A percentile compares a stretch with the other conserved stretches of the same genome.
Evolutionary conservation across 2,329 filamentous ascomycete species (phyloP).

Genomic region (Trichoderma atroviride): DNA sequence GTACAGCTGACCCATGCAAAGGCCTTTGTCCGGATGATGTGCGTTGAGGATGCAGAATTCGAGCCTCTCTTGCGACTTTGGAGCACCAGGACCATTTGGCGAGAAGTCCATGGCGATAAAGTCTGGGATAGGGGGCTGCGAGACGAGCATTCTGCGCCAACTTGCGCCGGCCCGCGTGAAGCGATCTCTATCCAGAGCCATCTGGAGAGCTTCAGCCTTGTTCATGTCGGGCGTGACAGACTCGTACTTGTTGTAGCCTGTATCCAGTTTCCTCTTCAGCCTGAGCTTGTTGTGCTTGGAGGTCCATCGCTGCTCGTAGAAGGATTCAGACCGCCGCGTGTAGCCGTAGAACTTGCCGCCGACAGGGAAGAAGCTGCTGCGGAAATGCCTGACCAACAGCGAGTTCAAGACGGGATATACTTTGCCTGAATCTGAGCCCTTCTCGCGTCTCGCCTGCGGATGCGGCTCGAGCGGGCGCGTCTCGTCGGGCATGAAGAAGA

Average conservation of each 20-base stretch:
- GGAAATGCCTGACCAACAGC: conserved; percentile 1
- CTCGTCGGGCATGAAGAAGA: neutral
- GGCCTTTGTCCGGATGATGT: neutral
- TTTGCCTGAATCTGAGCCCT: neutral
- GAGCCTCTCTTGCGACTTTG: neutral
- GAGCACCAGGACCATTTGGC: neutral
- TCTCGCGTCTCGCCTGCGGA: neutral
- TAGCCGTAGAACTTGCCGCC: neutral
- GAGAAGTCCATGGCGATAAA: conserved; percentile 2
- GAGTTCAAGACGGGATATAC: neutral
- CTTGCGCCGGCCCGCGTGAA: conserved; percentile 12
- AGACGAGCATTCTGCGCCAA: conserved; percentile 12
- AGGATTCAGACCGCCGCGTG: conserved; percentile 8
- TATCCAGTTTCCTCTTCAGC: neutral
- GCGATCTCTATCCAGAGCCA: neutral
- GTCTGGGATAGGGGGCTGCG: conserved; percentile 7
- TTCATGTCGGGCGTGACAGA: neutral
- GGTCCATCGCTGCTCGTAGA: conserved; percentile 5
- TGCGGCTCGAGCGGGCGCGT: neutral
- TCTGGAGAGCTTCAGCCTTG: neutral
- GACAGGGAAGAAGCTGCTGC: neutral
- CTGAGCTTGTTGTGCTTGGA: neutral
- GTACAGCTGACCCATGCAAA: conserved; percentile 17
- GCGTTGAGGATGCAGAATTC: neutral
- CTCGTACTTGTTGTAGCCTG: neutral